Base-by-base conservation (phyloP, 352 stramenopile species). In the Phytophthora tubulina region DNA sequence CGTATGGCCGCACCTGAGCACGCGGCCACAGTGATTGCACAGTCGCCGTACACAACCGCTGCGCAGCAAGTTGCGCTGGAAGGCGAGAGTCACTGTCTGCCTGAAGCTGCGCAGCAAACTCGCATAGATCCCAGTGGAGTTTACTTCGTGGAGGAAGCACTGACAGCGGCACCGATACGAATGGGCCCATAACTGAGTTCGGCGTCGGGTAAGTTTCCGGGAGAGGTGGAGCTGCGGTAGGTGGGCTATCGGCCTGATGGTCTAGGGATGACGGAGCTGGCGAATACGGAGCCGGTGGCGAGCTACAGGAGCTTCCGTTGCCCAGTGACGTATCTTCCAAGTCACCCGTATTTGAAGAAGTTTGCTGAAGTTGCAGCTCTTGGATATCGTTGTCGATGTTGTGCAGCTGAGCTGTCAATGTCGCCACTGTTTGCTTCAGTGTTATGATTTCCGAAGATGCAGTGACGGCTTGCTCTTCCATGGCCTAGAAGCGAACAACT, bases 1-100 rank as follows among this genome's bases (percentile, higher is more conserved):
- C 97, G 70, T 99, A 99, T 50, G 97, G 91, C 57, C 98, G 97
- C 14, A 99, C 96, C 81, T 99, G 96, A 38, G 97, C 97, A 46
- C 97, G 89, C 7, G 97, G 97, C 97, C 97, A 99, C 31, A 99
- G 65, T 4, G 91, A 94, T 61, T 94, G 88, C 9, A 97, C 91
- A 10, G 89, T 89, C 11, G 84, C 86, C 27, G 81, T 95, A 67
- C 89, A 96, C 56, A 95, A 76, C 2, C 86, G 82, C 67, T 92
- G 82, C 0, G 87, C 87, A 15, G 85, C 88, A 70, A 93, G 88
- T 55, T 96, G 89, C 8, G 89, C 85, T 11, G 85, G 79, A 30
- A 95, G 59, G 2, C 85, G 82, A 30, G 75, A 75, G 50, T 92
- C 88, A 52, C 84, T 92, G 50, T 94, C 84, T 10, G 80, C 81